Evolutionary conservation across 192 early-diverging fungal species (phyloP), one percentile per base, ranked within the genome.

Genomic region (Entophlyctis luteolus): DNA sequence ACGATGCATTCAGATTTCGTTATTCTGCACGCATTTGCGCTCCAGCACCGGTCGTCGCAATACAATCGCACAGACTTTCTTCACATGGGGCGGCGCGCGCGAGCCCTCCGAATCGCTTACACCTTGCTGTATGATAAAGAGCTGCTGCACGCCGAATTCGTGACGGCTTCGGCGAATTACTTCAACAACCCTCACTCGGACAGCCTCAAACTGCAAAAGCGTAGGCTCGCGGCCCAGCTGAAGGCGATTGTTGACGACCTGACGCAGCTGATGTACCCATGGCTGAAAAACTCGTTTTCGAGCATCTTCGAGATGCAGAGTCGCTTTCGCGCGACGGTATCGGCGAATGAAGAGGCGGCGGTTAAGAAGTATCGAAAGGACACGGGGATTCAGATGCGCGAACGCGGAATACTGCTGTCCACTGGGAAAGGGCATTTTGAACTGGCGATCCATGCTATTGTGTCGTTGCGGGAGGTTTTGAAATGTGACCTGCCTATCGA

Each of bases 401-500:
- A 42, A 3, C 37, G 37, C n/a, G 67, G 67, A 20, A 45, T 68
- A 14, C 46, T 59, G 18, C 25, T 68, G 1, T 22, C 16, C 14
- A 58, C 55, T 16, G 67, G 67, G 31, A 38, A 47, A 18, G 46
- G 55, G 2, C 67, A 68, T 35, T 68, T 68, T 33, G 67, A 68
- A 34, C 34, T 68, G 20, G 55, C 55, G 6, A 22, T 68, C 33
- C 53, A 58, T 35, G 46, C 55, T 14, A 58, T 68, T 35, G 37
- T 47, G 16, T 58, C 67, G 16, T 32, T 70, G 4, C 39, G 68
- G n/a, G 38, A 4, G 8, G 36, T 70, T 4, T 63, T 86, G n/a
- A 59, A 79, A 20, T 76, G 73, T 0, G 38, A 52, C 4, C 58
- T 88, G 16, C 87, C 84, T 0, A 84, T 88, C 62, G 79, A 88